Evolutionary conservation across 768 basidiomycete genomes (phyloP).

Genomic region (Auricularia auricula-judae): DNA sequence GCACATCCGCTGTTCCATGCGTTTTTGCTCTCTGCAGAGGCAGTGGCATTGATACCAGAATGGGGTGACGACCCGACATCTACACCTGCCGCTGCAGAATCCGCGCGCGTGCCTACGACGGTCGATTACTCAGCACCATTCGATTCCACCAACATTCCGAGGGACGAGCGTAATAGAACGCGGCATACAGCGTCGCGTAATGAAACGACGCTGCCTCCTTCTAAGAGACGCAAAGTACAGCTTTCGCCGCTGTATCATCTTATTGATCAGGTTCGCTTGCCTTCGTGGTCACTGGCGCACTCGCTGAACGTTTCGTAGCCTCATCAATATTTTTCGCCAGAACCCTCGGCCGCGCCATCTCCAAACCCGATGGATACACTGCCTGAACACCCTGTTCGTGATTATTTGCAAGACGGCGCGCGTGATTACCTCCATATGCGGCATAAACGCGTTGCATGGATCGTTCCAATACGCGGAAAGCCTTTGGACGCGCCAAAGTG

Average conservation of each 20-base stretch:
- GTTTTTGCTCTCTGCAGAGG: background rate
- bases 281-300: background rate
- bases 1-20: background rate
- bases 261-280: background rate
- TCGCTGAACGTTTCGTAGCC: background rate
- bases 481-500: background rate
- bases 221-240: background rate
- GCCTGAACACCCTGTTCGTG: background rate
- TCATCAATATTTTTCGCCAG: background rate
- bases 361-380: background rate
- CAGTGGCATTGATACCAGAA: background rate
- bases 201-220: background rate
- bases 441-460: background rate
- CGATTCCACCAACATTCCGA: background rate
- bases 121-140: background rate
- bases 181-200: background rate
- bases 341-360: background rate
- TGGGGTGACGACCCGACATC: background rate
- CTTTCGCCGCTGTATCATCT: background rate
- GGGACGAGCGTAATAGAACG: background rate
- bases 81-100: background rate
- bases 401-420: background rate
- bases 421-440: background rate
- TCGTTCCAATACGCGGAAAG: background rate
- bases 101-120: background rate